Percentiles rank a stretch among this genome's conserved stretches.
These are phyloP conservation scores for Thozetella sp. DNA, from an alignment of 495 filamentous ascomycete genomes.

Conservation along the genomic window DNA sequence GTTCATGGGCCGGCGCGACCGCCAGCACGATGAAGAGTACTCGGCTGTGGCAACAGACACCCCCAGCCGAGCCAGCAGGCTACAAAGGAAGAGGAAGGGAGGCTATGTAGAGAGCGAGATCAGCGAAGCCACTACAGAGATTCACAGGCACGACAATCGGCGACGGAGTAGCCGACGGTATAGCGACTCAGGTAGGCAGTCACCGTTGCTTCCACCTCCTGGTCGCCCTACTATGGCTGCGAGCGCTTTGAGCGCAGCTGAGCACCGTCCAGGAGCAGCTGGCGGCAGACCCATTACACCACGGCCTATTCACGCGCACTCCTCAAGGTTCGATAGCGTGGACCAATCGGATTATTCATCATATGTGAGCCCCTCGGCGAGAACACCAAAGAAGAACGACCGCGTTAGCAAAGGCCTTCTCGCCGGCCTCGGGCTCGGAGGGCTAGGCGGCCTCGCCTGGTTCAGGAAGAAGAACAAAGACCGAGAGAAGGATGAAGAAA, in stretches of 20 bases:
- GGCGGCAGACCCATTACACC: slow-evolving; percentile 39
- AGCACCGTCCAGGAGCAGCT: slow-evolving; percentile 18
- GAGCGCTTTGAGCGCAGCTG: slow-evolving; percentile 38
- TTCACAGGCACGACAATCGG: slow-evolving; percentile 32
- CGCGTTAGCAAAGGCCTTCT: slow-evolving; percentile 62
- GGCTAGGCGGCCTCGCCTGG: slow-evolving; percentile 41
- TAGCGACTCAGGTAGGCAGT: slow-evolving; percentile 12
- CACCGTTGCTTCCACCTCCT: slow-evolving; percentile 39
- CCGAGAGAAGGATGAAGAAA: slow-evolving; percentile 65
- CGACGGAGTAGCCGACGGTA: slow-evolving; percentile 1
- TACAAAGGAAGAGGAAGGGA: slow-evolving; percentile 31
- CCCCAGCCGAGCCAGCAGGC: slow-evolving; percentile 41
- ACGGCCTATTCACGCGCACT: slow-evolving; percentile 38
- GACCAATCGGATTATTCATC: slow-evolving; percentile 52
- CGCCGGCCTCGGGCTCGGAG: slow-evolving; percentile 59
- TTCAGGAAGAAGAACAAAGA: slow-evolving; percentile 66
- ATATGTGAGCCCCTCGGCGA: slow-evolving; percentile 47
- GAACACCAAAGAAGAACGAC: slow-evolving; percentile 33
- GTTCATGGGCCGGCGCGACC: slow-evolving; percentile 60
- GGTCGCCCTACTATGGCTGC: slow-evolving; percentile 35
- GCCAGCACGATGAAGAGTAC: slow-evolving; percentile 62
- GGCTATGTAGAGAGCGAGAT: slow-evolving; percentile 43
- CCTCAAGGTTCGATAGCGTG: slow-evolving; percentile 39
- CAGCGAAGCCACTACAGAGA: slow-evolving; percentile 47
- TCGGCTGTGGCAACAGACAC: slow-evolving; percentile 55